phyloP scores from a whole-genome alignment of 139 green algal species.

The Closterium sp. region DNA sequence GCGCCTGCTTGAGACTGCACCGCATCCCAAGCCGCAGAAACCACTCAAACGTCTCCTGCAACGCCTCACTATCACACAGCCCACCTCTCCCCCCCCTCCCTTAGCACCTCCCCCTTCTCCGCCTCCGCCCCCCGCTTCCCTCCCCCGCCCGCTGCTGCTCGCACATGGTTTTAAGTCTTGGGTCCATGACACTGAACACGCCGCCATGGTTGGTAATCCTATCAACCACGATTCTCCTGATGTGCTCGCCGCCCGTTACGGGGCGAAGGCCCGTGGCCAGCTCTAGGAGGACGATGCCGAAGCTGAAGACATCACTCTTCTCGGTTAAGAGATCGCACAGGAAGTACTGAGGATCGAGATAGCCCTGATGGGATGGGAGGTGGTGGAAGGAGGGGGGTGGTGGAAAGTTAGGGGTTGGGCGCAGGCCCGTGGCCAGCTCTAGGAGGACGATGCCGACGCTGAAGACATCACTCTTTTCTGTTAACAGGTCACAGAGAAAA shows the following conservation, averaged over 20 bases:
- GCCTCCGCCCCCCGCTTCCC: not conserved
- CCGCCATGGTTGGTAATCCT: not conserved
- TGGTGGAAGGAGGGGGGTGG: too few species aligned
- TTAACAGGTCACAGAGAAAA: too few species aligned
- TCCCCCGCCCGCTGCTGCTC: not conserved
- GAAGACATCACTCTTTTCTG: too few species aligned
- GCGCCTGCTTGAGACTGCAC: not conserved
- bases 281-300: too few species aligned
- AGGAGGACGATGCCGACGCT: too few species aligned
- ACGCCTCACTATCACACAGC: not conserved
- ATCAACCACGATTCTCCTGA: not conserved
- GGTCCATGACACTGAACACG: not conserved
- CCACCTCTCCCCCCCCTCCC: too few species aligned
- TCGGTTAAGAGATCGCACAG: too few species aligned
- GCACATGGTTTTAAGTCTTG: not conserved
- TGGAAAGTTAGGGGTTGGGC: too few species aligned
- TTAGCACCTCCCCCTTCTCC: not conserved
- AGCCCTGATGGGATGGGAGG: too few species aligned
- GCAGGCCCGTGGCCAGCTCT: too few species aligned
- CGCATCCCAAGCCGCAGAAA: not conserved
- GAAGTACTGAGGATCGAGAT: too few species aligned
- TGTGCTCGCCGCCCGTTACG: not conserved
- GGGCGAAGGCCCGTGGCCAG: not conserved
- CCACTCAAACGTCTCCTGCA: not conserved
- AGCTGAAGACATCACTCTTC: too few species aligned